These are phyloP conservation scores for Yamadazyma epiphylla DNA, from an alignment of 1,139 yeast genomes.

Conservation along the genomic window DNA sequence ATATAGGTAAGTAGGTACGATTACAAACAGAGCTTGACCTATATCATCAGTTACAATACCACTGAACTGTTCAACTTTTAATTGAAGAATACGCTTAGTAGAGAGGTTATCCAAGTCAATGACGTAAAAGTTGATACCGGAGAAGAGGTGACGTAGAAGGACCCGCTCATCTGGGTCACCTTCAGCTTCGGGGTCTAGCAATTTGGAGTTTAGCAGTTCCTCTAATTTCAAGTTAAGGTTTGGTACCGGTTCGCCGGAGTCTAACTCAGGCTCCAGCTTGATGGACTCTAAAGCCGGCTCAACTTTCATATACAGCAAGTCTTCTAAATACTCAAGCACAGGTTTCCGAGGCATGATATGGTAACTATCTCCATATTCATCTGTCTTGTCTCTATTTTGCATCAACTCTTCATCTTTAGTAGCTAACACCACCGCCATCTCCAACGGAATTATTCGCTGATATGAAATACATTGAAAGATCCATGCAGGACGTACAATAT, in stretches of 20 bases:
- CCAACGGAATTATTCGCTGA: conserved; percentile 46
- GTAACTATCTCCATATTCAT: conserved; percentile 55
- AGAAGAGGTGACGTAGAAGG: conserved; percentile 6
- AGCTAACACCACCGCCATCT: conserved; percentile 52
- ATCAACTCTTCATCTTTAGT: too few species aligned
- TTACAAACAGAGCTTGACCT: conserved; percentile 6
- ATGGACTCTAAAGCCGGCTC: too few species aligned
- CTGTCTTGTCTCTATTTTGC: conserved; percentile 26
- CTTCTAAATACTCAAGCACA: conserved; percentile 1
- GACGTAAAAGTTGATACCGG: conserved; percentile 6
- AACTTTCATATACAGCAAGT: too few species aligned
- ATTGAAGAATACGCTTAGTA: conserved; percentile 1
- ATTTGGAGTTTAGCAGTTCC: too few species aligned
- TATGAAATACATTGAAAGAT: conserved; percentile 58
- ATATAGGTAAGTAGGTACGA: conserved; percentile 7
- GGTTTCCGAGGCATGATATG: conserved; percentile 11
- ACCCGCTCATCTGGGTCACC: conserved; percentile 1
- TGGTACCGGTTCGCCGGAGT: too few species aligned
- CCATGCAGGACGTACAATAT: conserved; percentile 70
- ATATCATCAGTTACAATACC: conserved; percentile 2
- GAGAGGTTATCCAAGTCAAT: conserved; percentile 4
- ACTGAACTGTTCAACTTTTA: conserved; percentile 7
- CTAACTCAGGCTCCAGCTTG: too few species aligned
- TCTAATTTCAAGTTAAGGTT: too few species aligned
- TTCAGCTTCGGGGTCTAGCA: not conserved